Evolutionary conservation across 1,284 basidiomycete genomes (phyloP), one percentile per base, ranked within the genome.

Genomic region (Irpex sp.): DNA sequence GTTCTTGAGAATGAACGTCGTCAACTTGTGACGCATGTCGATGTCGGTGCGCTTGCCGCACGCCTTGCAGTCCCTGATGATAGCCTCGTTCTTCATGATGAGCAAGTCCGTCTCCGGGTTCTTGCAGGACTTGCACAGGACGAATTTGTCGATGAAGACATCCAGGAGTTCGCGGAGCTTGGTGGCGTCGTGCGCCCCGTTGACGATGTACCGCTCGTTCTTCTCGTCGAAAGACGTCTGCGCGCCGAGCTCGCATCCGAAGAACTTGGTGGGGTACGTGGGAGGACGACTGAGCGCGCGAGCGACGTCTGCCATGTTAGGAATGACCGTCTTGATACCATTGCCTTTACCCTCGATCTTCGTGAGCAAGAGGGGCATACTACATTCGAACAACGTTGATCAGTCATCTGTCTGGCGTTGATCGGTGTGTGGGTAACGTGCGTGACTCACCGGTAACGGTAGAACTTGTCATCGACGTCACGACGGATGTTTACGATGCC

Each of bases 331-430:
- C 82, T 99, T 99, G 82, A 99, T 99, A 68, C 97, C 97, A 76
- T 99, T 99, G 62, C 97, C 97, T 78, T 95, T 95, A 71, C 97
- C 97, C 80, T 99, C 97, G 60, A 99, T 96, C 82, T 99, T 99
- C 69, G 93, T 98, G 70, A 88, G 85, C 65, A 99, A 86, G 65
- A 96, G 79, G 59, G 97, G 97, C 97, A 99, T 99, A 71, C 93
- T 93, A 56, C 6, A 66, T 49, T 50, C n/a, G 17, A 1, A 9
- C 11, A 50, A 17, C 46, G 46, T 11, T 7, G 61, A 51, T 37
- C 13, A 53, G 39, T 64, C 47, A 59, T 55, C 57, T 65, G 43
- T 65, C 57, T 61, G 58, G 64, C 59, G 15, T 6, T n/a, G 3
- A 33, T 7, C 56, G 60, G 35, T 50, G 57, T 26, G 55, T 33